Evolutionary conservation across 1,284 basidiomycete genomes (phyloP), one percentile per base, ranked within the genome.

Genomic region (Hypsizygus ulmarius): DNA sequence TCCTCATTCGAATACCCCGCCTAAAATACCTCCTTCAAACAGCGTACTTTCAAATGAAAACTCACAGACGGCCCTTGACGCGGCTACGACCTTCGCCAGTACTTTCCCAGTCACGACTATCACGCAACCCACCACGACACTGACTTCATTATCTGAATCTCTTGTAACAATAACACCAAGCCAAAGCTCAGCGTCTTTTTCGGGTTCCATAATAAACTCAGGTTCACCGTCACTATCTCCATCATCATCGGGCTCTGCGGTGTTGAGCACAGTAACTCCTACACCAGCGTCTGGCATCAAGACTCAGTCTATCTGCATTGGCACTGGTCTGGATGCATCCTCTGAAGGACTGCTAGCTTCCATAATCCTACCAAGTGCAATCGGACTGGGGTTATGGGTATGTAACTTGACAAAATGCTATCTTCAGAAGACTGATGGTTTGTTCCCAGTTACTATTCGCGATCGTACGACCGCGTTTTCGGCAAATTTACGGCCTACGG

Each of bases 301-400:
- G 30, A 58, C 62, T 16, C 55, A 68, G 39, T 65, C 73, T 27
- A 67, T 84, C 2, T 89, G 86, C 61, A 72, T 82, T 45, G 86
- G 86, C 34, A 56, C 77, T 37, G 83, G 83, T 1, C 50, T 87
- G 21, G 86, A 88, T 63, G 70, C 78, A 29, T 72, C 75, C n/a
- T 74, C 81, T n/a, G 69, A 78, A 47, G 86, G 86, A 10, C 58
- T 87, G 8, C 54, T 89, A 12, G 73, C 81, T 11, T 73, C 78
- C 11, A 59, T 84, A 35, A 63, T 86, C 36, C 56, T 87, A 36
- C 75, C 81, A 18, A 77, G 72, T 57, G 66, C 69, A 16, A 63
- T 84, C 47, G 86, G 85, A 2, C 58, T 86, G 28, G 56, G 79
- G 39, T 66, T 87, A 56, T 88, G 84, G 84, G 85, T 87, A 56